Conservation (phyloP, 2,329 filamentous ascomycete species). For the Xylariaceae sp. region DNA sequence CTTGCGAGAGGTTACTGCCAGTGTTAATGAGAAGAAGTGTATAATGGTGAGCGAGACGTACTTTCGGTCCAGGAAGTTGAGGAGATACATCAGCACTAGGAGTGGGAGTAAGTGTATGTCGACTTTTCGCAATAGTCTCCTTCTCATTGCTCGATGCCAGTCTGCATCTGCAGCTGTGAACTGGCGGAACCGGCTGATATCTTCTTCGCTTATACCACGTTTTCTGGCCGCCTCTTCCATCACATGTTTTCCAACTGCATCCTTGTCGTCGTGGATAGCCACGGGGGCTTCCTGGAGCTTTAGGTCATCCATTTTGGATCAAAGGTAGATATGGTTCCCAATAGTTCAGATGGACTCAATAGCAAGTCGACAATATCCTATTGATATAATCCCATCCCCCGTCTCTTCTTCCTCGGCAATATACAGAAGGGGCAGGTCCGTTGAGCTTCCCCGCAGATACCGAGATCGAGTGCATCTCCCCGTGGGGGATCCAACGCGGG, state of each 20-base stretch:
- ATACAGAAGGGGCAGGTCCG: not conserved
- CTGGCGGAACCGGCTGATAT: slow-evolving; percentile 23
- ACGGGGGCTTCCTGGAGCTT: slow-evolving; percentile 4
- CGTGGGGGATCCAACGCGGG: not conserved
- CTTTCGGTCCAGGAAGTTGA: slow-evolving; percentile 50
- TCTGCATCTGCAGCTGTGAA: slow-evolving; percentile 28
- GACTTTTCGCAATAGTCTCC: slow-evolving; percentile 43
- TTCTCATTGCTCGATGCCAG: slow-evolving; percentile 30
- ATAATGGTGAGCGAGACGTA: slow-evolving; percentile 11
- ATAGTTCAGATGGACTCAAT: too few species aligned
- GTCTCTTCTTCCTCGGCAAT: not conserved
- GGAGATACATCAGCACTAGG: slow-evolving; percentile 50
- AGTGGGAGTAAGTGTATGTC: slow-evolving; percentile 48
- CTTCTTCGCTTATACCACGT: slow-evolving; percentile 24
- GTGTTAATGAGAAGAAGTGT: slow-evolving; percentile 3
- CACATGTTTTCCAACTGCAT: not conserved
- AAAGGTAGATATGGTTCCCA: not conserved
- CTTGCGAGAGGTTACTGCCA: slow-evolving; percentile 47
- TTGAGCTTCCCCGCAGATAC: not conserved
- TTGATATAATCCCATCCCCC: too few species aligned
- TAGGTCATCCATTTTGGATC: slow-evolving; percentile 4
- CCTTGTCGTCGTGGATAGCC: slow-evolving; percentile 1
- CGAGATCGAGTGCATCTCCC: not conserved
- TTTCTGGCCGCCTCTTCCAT: slow-evolving; percentile 12
- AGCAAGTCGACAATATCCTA: too few species aligned